Base-by-base conservation (phyloP, 2,329 filamentous ascomycete genomes). In the Massarina eburnea region DNA sequence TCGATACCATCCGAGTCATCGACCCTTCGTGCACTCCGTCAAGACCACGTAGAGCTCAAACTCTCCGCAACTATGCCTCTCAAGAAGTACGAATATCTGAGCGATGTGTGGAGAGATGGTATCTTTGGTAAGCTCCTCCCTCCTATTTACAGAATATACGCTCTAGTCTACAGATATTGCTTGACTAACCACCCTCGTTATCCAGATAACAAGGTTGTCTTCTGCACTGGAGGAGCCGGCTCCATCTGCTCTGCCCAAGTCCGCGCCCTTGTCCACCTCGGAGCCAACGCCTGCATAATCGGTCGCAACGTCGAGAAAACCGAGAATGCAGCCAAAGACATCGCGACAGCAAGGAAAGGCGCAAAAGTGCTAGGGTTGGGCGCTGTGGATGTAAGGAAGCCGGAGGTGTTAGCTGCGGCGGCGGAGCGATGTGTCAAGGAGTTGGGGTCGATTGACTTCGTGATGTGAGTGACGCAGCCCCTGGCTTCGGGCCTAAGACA, bases 171-270 rank as follows among this genome's bases (percentile, higher is more conserved):
- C 12, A 14, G 7, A 30, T 14, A 30, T 12, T 17, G 14, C 19
- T 37, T 14, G 33, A 35, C 52, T 55, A 26, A 55, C 41, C 24
- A 2, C 9, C n/a, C 15, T 19, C 22, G 17, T 27, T 32, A 21
- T 24, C 10, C 60, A 95, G 89, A 86, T 52, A 84, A 86, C 67
- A 92, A 94, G 63, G 91, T 97, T 35, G 82, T 92, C 57, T 96
- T 97, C 73, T 95, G 95, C 64, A 99, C 94, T 3, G 94, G 94
- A 47, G 94, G 94, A 41, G 91, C 91, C 4, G 92, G 94, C 44
- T 86, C 88, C 20, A 97, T 99, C 64, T 96, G 94, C 76, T 94
- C 88, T 60, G 91, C 89, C 44, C 94, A 97, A 75, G 94, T 95
- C 24, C 83, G 91, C 54, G 94, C 94, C 3, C 77, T 99, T 48